Percentiles rank a stretch among this genome's conserved stretches.
These are phyloP conservation scores for Cladobotryum protrusum DNA, from an alignment of 2,329 filamentous ascomycete species.

Conservation along the genomic window DNA sequence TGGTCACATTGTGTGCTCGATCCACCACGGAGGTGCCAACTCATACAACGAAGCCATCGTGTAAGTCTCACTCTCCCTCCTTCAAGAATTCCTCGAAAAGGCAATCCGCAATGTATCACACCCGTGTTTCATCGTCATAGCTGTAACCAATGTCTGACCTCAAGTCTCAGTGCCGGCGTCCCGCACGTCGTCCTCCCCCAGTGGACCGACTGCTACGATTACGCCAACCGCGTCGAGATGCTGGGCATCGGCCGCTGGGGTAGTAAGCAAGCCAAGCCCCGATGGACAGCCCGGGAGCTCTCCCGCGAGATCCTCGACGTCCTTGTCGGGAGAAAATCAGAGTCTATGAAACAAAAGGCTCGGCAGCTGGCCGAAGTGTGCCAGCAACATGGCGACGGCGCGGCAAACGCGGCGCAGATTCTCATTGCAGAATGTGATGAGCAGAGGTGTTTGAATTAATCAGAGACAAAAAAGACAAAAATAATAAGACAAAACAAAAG, in stretches of 20 bases:
- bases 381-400: constrained; percentile 11
- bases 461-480: too few species aligned
- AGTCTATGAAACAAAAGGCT: constrained; percentile 11
- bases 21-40: constrained; percentile 43
- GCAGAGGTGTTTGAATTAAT: too few species aligned
- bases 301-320: constrained; percentile 14
- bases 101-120: too few species aligned
- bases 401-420: constrained; percentile 22
- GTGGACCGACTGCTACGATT: constrained; percentile 44
- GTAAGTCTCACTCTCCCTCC: constrained; percentile 19
- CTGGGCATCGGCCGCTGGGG: constrained; percentile 34
- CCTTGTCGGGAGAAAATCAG: constrained; percentile 10
- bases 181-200: constrained; percentile 39
- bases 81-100: too few species aligned
- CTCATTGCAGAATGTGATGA: background rate
- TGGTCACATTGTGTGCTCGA: constrained; percentile 32
- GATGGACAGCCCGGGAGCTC: constrained; percentile 18
- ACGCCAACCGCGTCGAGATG: constrained; percentile 36
- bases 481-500: too few species aligned
- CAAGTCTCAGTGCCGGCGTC: constrained; percentile 31
- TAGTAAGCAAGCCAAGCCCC: constrained; percentile 17
- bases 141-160: constrained; percentile 2
- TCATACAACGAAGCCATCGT: constrained; percentile 33
- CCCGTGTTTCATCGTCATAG: background rate
- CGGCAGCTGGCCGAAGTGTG: constrained; percentile 8